Evolutionary conservation across 169 alveolate genomes (phyloP).

Genomic region (Cystoisospora suis): DNA sequence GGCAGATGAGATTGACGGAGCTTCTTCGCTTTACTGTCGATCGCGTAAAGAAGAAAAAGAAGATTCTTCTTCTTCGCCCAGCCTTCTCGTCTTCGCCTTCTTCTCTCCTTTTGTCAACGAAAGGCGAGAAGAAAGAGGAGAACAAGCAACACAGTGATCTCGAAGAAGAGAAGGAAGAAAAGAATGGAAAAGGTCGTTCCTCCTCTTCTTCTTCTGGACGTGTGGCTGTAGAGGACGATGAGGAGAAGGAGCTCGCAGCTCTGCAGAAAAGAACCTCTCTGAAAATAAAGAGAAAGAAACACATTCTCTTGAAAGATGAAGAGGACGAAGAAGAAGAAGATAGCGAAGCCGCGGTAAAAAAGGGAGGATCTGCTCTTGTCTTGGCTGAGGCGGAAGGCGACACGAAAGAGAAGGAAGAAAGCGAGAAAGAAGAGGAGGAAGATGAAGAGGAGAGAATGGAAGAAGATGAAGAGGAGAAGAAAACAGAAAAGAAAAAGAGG

Average conservation of each 20-base stretch:
- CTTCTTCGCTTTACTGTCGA: slow-evolving; percentile 34
- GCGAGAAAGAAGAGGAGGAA: neutral
- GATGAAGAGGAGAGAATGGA: neutral
- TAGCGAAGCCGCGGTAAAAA: neutral
- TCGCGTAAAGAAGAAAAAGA: neutral
- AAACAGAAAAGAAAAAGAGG: neutral
- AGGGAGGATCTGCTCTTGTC: neutral
- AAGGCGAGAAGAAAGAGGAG: neutral
- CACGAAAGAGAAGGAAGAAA: neutral
- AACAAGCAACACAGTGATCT: neutral
- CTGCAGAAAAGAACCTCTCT: neutral
- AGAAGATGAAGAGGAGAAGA: neutral
- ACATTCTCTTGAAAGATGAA: neutral
- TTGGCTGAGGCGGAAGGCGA: neutral
- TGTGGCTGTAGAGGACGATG: too few relatives aligned
- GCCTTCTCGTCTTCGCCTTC: too few relatives aligned
- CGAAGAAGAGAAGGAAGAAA: neutral
- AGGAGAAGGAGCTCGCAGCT: too few relatives aligned
- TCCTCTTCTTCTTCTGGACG: too few relatives aligned
- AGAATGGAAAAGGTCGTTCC: neutral
- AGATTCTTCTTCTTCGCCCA: neutral
- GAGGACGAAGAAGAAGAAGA: neutral
- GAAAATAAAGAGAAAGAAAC: too few relatives aligned
- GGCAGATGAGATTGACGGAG: slow-evolving; percentile 56
- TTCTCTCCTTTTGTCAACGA: neutral